phyloP scores from a whole-genome alignment of 805 yeast genomes.

The Candida golubevii region DNA sequence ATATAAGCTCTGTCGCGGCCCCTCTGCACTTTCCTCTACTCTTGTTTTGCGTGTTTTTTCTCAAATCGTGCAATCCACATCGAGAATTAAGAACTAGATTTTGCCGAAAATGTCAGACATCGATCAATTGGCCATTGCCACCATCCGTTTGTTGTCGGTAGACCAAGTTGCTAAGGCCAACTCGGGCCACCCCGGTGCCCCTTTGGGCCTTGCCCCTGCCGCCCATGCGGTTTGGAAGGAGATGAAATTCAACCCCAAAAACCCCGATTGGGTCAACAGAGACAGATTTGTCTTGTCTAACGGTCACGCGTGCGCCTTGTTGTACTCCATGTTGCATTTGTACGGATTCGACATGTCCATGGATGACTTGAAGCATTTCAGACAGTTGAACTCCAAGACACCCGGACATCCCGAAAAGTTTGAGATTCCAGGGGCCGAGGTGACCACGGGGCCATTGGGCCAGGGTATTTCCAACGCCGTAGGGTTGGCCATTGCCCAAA shows the following conservation, averaged over 20 bases:
- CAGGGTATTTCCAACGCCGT: conserved; percentile 97
- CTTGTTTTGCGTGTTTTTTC: too few relatives aligned
- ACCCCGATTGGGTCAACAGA: conserved; percentile 90
- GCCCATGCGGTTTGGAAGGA: conserved; percentile 83
- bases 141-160: conserved; percentile 84
- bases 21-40: too few relatives aligned
- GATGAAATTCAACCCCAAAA: conserved; percentile 83
- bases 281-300: conserved; percentile 93
- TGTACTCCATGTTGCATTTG: conserved; percentile 80
- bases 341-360: conserved; percentile 76
- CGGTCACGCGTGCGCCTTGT: conserved; percentile 93
- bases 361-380: conserved; percentile 85
- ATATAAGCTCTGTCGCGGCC: too few relatives aligned
- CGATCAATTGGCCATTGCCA: conserved; percentile 73
- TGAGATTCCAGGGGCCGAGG: conserved; percentile 90
- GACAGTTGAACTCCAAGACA: conserved; percentile 85
- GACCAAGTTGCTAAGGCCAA: conserved; percentile 86
- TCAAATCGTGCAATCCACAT: too few relatives aligned
- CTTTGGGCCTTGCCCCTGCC: conserved; percentile 94
- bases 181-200: conserved; percentile 99
- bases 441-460: conserved; percentile 98
- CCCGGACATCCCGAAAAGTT: conserved; percentile 95
- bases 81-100: too few relatives aligned
- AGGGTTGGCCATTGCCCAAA: conserved; percentile 94
- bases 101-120: conserved; percentile 28